Evolutionary conservation across 164 flowering plant species (phyloP), one percentile per base, ranked within the genome.

Genomic region (Amborella trichopoda): DNA sequence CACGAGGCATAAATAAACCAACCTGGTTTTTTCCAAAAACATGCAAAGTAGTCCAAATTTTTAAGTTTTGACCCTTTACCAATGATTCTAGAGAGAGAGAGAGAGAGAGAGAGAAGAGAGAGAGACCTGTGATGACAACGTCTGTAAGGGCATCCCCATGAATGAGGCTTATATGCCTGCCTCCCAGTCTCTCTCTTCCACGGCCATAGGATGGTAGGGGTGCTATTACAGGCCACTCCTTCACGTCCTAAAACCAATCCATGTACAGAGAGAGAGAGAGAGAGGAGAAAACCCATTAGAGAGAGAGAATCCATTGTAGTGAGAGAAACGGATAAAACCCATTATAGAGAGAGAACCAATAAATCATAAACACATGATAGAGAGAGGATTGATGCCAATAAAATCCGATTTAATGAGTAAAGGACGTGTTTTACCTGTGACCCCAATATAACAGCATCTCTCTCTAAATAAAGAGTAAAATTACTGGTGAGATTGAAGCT

Each of bases 191-290:
- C 63, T 93, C 99, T 59, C 96, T 87, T 22, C 99, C 99, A 69
- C 96, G 78, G 57, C 99, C 99, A 73, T 93, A 93, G 13, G 96
- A 87, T 23, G 91, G 94, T 68, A 93, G 62, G 18, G 99, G 80
- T 54, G 82, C 81, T 46, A 93, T 77, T 2, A 93, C 51, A 9
- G 99, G 99, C 99, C 96, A 88, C 58, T 88, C 96, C 44, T 71
- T 52, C 44, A 73, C 75, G 42, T 79, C 78, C 99, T 93, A 14
- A 37, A 8, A 21, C 41, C 41, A 37, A 37, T 2, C 6, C 16
- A 8, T 1, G 6, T 1, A 1, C 16, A 8, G 14, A 37, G n/a
- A 14, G n/a, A 37, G 41, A 37, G n/a, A 14, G n/a, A 37, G 41
- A 37, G n/a, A 14, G 5, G 40, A 6, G n/a, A 6, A 5, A 6